Percentiles rank a stretch among this genome's conserved stretches.
Conservation (phyloP, 495 filamentous ascomycete species). For the Penicilliopsis zonata region DNA sequence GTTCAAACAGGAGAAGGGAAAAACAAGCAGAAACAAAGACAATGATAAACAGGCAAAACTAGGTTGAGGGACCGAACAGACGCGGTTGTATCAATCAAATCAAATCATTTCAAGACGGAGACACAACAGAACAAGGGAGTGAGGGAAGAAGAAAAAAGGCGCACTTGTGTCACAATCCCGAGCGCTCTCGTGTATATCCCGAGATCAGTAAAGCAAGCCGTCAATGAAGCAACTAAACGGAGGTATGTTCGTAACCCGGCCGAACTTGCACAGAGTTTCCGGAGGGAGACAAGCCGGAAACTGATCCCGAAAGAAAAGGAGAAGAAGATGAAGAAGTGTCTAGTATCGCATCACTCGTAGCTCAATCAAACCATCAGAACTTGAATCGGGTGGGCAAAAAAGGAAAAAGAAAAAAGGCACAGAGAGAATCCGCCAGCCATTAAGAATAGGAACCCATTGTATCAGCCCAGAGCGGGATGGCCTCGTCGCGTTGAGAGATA, state of each 20-base stretch:
- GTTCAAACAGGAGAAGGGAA: conserved; percentile 10
- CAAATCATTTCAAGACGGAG: conserved; percentile 26
- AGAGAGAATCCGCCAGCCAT: neutral
- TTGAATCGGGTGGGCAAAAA: neutral
- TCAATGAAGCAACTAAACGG: too few species aligned
- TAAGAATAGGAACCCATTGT: too few species aligned
- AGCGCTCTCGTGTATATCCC: too few species aligned
- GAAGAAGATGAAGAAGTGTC: too few species aligned
- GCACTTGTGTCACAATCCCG: too few species aligned
- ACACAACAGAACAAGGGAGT: conserved; percentile 12
- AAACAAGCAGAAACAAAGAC: conserved; percentile 8
- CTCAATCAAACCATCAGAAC: conserved; percentile 1
- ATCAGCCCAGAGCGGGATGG: too few species aligned
- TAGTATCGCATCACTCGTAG: neutral
- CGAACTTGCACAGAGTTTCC: too few species aligned
- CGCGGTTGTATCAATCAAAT: conserved; percentile 41
- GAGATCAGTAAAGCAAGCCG: too few species aligned
- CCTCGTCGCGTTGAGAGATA: too few species aligned
- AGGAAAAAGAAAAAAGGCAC: neutral
- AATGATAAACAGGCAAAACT: conserved; percentile 9
- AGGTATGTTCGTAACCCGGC: too few species aligned
- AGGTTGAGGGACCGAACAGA: conserved; percentile 25
- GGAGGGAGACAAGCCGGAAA: too few species aligned
- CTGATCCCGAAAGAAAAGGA: too few species aligned
- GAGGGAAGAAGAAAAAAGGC: conserved; percentile 7